Evolutionary conservation across 257 asterid species (phyloP), one percentile per base, ranked within the genome.

Genomic region (Nemophila menziesii): DNA sequence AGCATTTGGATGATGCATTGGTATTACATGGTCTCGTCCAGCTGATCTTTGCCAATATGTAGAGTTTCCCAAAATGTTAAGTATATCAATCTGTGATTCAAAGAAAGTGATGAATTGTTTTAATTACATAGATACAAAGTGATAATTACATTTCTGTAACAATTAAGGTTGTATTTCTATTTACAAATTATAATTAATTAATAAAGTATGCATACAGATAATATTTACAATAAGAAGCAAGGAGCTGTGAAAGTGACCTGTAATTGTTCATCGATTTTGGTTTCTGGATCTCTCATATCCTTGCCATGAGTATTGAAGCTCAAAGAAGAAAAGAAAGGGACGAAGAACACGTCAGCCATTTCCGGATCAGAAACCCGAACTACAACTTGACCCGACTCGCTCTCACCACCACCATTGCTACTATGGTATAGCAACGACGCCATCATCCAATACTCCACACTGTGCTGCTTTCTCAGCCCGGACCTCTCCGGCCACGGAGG

Each of bases 1-100:
- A 43, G 95, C 97, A 61, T 87, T 87, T 16, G 97, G 95, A 74
- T 87, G 97, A 60, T 80, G 95, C 71, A 87, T 47, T 13, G 95
- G 93, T 41, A 87, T 77, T 16, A 87, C 86, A 44, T 87, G 97
- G 65, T 87, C 95, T 56, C 73, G 52, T 51, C 97, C 97, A 3
- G 70, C 72, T 17, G 95, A 87, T 18, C 72, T 75, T 57, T 60
- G 72, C 93, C 93, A 87, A 43, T 78, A 69, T 5, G 55, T 59
- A 2, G 97, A 83, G 37, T 65, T 68, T 52, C 64, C 74, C 52
- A 87, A 57, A 21, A 87, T 56, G 27, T 78, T 68, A 36, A 83
- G 56, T 9, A 87, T 50, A 60, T 87, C 97, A 60, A 45, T 72
- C 97, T 87, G 56, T 60, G 52, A 17, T 40, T 43, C 39, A 37